Conservation (phyloP, 768 basidiomycete species). For the Rhodotorula babjevae region DNA sequence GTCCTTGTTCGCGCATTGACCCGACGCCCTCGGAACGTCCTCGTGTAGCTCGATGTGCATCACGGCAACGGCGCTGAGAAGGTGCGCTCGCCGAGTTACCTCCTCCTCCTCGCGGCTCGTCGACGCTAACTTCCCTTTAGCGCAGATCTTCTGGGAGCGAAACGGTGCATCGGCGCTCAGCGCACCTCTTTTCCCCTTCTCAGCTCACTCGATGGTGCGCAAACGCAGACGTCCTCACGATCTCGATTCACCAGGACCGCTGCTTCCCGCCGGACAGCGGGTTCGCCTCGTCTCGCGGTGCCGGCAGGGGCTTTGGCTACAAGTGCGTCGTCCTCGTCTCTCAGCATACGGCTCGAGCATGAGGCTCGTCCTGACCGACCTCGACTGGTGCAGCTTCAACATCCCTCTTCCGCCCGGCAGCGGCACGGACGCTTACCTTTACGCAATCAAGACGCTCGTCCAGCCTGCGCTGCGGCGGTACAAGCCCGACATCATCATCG, state of each 20-base stretch:
- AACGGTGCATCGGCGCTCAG: background rate
- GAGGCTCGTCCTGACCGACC: background rate
- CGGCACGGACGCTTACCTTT: background rate
- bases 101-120: background rate
- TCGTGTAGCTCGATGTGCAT: background rate
- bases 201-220: too few relatives aligned
- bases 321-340: background rate
- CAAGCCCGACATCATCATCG: background rate
- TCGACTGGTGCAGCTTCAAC: background rate
- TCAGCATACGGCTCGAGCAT: too few relatives aligned
- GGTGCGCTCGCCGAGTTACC: background rate
- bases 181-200: background rate
- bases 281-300: background rate
- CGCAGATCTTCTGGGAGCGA: background rate
- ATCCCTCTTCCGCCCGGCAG: background rate
- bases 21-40: too few relatives aligned
- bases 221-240: background rate
- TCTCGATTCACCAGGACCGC: background rate
- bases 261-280: background rate
- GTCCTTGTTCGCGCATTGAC: too few relatives aligned
- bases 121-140: background rate
- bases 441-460: background rate
- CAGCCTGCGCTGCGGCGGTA: background rate
- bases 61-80: background rate
- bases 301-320: background rate